phyloP scores from a whole-genome alignment of 1,139 yeast species.

The Suhomyces chickasaworum region DNA sequence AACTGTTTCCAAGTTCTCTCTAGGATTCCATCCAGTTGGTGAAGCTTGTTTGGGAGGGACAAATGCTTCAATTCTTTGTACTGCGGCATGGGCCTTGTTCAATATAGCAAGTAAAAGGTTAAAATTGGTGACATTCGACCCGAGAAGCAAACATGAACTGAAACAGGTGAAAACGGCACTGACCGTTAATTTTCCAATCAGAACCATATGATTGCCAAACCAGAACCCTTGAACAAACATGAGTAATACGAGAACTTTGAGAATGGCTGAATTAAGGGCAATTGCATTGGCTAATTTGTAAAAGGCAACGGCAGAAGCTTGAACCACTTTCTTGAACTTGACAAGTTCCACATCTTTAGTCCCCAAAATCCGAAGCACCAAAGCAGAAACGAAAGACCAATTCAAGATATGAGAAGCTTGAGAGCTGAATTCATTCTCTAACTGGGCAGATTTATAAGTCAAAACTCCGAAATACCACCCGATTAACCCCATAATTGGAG shows the following conservation, averaged over 20 bases:
- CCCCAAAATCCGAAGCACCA: constrained; percentile 61
- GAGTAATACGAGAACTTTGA: constrained; percentile 59
- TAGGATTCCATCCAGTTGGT: too few species aligned
- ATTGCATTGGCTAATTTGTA: constrained; percentile 49
- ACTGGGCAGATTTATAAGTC: constrained; percentile 51
- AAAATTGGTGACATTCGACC: constrained; percentile 55
- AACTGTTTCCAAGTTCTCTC: too few species aligned
- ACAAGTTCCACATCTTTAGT: constrained; percentile 55
- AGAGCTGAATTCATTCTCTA: constrained; percentile 60
- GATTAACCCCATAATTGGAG: constrained; percentile 63
- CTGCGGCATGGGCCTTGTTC: constrained; percentile 67
- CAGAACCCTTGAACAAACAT: constrained; percentile 93
- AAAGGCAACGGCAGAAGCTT: constrained; percentile 50
- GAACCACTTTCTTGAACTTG: constrained; percentile 43
- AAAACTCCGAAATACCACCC: constrained; percentile 55
- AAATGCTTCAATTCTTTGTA: constrained; percentile 20
- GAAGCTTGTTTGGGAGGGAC: not conserved
- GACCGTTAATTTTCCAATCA: constrained; percentile 48
- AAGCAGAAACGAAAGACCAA: constrained; percentile 68
- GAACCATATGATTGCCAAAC: constrained; percentile 76
- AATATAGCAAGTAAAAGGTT: constrained; percentile 56
- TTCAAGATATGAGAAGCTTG: constrained; percentile 62
- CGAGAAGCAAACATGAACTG: constrained; percentile 73
- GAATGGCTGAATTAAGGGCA: constrained; percentile 58
- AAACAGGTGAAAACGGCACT: constrained; percentile 80